Evolutionary conservation across 164 flowering plant genomes (phyloP).

Genomic region (Vitis labrusca): DNA sequence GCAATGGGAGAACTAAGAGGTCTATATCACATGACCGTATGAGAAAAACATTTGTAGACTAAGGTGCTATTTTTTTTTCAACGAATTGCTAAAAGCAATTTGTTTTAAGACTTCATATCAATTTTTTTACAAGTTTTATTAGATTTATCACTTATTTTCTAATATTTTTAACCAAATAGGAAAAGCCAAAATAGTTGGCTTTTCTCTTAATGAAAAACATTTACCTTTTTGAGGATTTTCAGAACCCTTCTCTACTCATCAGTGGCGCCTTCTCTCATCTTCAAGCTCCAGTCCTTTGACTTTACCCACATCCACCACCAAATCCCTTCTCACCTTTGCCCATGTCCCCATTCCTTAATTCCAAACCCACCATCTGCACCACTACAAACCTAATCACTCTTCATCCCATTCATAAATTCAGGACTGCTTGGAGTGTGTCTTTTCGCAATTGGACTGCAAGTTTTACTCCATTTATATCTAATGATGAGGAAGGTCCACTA

Average conservation of each 20-base stretch:
- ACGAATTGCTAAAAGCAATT: too few species aligned
- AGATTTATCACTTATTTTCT: too few species aligned
- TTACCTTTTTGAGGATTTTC: too few species aligned
- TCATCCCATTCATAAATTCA: conserved; percentile 21
- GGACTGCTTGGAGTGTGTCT: conserved; percentile 39
- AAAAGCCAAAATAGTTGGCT: too few species aligned
- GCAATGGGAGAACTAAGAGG: too few species aligned
- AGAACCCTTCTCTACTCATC: background rate
- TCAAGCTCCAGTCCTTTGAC: conserved; percentile 39
- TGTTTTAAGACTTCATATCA: too few species aligned
- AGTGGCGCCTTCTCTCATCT: conserved; percentile 23
- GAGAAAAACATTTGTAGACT: too few species aligned
- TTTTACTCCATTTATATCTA: conserved; percentile 47
- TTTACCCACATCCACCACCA: conserved; percentile 23
- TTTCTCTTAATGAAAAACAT: too few species aligned
- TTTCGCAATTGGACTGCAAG: conserved; percentile 49
- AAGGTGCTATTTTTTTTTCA: too few species aligned
- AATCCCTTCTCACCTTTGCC: conserved; percentile 34
- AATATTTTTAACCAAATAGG: too few species aligned
- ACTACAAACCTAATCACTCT: conserved; percentile 16
- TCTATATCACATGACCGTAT: too few species aligned
- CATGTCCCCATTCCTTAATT: conserved; percentile 15
- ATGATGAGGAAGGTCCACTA: conserved; percentile 52
- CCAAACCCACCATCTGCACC: conserved; percentile 15
- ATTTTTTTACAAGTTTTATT: too few species aligned